These are phyloP conservation scores for Macrocystidia cucumis DNA, from an alignment of 1,284 basidiomycete species.

Conservation along the genomic window DNA sequence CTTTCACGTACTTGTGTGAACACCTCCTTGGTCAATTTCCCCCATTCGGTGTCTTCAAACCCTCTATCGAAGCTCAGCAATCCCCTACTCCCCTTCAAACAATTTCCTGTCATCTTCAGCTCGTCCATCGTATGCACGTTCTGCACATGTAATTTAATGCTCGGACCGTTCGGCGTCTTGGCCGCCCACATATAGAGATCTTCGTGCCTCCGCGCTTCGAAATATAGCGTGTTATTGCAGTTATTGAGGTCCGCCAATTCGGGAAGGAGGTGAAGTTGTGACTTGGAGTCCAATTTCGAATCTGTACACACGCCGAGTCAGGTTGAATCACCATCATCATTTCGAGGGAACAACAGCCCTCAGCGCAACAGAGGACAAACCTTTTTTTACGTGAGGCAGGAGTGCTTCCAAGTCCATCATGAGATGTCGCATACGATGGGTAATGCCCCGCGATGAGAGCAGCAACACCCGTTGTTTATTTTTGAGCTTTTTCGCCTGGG, in stretches of 20 bases:
- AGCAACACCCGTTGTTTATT: conserved; percentile 88
- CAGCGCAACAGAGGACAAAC: conserved; percentile 27
- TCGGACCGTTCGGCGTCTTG: conserved; percentile 97
- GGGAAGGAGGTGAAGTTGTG: conserved; percentile 88
- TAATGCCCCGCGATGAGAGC: conserved; percentile 91
- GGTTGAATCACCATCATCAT: conserved; percentile 3
- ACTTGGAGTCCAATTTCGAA: conserved; percentile 96
- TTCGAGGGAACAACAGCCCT: neutral
- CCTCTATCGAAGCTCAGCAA: conserved; percentile 89
- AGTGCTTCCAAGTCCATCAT: conserved; percentile 92
- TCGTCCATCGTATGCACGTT: conserved; percentile 99
- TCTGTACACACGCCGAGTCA: too few species aligned
- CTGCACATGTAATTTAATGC: conserved; percentile 95
- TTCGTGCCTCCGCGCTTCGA: conserved; percentile 93
- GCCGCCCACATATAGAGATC: conserved; percentile 97
- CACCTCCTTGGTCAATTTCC: conserved; percentile 86
- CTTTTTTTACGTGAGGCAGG: conserved; percentile 96
- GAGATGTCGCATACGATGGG: conserved; percentile 94
- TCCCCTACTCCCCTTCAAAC: conserved; percentile 92
- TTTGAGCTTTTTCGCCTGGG: conserved; percentile 58
- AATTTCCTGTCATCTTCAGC: conserved; percentile 99
- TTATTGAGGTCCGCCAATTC: conserved; percentile 97
- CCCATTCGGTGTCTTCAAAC: conserved; percentile 90
- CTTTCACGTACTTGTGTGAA: conserved; percentile 86
- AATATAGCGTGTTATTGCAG: conserved; percentile 97